These are phyloP conservation scores for Calophaca sinica DNA, from an alignment of 306 rosid genomes.

Conservation along the genomic window DNA sequence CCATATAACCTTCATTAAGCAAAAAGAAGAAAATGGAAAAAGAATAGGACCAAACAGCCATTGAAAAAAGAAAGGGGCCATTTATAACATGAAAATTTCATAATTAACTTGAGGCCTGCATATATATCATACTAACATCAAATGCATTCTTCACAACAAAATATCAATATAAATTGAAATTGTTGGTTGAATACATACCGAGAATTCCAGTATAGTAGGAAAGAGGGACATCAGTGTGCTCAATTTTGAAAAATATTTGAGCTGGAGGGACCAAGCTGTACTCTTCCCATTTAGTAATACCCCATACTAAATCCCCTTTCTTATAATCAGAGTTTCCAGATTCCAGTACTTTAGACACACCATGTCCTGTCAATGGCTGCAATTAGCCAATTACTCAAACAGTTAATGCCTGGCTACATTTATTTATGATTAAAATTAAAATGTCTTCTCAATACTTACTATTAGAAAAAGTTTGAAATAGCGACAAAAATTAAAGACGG, in stretches of 20 bases:
- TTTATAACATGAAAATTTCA: no score
- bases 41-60: no score
- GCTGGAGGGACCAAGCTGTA: conserved; percentile 45
- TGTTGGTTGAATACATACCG: conserved; percentile 31
- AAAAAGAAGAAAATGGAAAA: no score
- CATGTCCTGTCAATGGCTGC: conserved; percentile 52
- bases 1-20: not conserved
- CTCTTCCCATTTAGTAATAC: conserved; percentile 53
- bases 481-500: no score
- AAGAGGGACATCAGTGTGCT: conserved; percentile 52
- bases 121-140: not conserved
- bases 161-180: not conserved
- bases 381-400: not conserved
- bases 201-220: conserved; percentile 49
- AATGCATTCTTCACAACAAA: not conserved
- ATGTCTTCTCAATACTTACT: no score
- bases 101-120: no score
- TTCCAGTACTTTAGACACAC: conserved; percentile 54
- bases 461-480: no score
- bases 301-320: conserved; percentile 61
- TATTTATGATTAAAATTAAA: no score
- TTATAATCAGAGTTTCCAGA: conserved; percentile 49
- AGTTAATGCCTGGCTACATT: conserved; percentile 5
- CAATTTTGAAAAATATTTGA: conserved; percentile 36
- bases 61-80: no score